Evolutionary conservation across 2,329 filamentous ascomycete genomes (phyloP), one percentile per base, ranked within the genome.

Genomic region (Pseudopyrenochaeta lycopersici): DNA sequence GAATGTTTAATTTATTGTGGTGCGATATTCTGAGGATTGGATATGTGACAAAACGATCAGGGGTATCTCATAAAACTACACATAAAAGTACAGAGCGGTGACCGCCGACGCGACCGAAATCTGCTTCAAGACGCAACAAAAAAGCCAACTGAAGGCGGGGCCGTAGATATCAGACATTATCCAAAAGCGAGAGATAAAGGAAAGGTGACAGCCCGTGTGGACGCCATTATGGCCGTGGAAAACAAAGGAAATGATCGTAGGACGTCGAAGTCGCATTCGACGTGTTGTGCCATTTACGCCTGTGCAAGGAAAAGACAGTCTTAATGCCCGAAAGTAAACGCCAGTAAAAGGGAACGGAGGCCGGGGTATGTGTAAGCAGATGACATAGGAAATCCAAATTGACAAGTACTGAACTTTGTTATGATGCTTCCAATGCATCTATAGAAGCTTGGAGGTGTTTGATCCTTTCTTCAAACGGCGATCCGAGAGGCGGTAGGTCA

Each of bases 251-350:
- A 73, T 9, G 49, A 53, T 72, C 68, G 62, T 70, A 56, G 55
- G 58, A 66, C 69, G 66, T 68, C 55, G 64, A 70, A 68, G 71
- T 70, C 66, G 52, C 68, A 73, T 70, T 70, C 62, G 60, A 67
- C 63, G 65, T 65, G 43, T 65, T 41, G 49, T 58, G 44, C 64
- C 69, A 47, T 31, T 60, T 70, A 59, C 71, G 69, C 71, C 68
- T 46, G 20, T 12, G 15, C 23, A 27, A 27, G 32, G 4, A 35
- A 7, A 2, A 40, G 3, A 27, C 10, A 23, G 7, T 15, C 27
- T 5, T 30, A 40, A 21, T 32, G n/a, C 44, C 50, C 41, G 18
- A 30, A 46, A 39, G 21, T 15, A 14, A 54, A 56, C 40, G 47
- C 47, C 50, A 15, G n/a, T 38, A 32, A 32, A 36, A 52, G 12